phyloP scores from a whole-genome alignment of 2,329 filamentous ascomycete genomes.

The Ophiostoma perfectum region DNA sequence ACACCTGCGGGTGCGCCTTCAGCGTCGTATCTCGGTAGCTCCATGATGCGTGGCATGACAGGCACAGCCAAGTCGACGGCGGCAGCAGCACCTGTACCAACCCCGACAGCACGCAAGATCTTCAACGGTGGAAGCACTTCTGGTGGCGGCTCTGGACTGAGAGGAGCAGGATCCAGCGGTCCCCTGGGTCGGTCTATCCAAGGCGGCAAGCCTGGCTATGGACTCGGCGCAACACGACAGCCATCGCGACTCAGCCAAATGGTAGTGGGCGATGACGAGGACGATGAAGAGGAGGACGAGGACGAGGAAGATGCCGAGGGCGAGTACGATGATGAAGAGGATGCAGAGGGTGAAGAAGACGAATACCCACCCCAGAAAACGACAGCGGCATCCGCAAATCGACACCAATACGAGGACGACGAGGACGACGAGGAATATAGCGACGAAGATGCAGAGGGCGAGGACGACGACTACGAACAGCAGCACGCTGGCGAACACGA shows the following conservation, averaged over 20 bases:
- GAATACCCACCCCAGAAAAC: slow-evolving; percentile 17
- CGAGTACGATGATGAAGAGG: slow-evolving; percentile 37
- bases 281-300: slow-evolving; percentile 37
- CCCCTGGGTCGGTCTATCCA: slow-evolving; percentile 47
- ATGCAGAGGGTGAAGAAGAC: slow-evolving; percentile 34
- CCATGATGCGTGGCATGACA: slow-evolving; percentile 41
- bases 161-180: no score
- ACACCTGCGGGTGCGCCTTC: slow-evolving; percentile 53
- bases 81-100: slow-evolving; percentile 5
- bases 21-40: slow-evolving; percentile 50
- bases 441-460: slow-evolving; percentile 37
- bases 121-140: slow-evolving; percentile 15
- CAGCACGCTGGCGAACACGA: slow-evolving; percentile 26
- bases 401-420: slow-evolving; percentile 11
- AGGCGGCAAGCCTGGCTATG: slow-evolving; percentile 19
- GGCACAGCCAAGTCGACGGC: slow-evolving; percentile 12
- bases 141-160: slow-evolving; percentile 24
- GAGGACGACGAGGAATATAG: slow-evolving; percentile 35
- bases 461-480: slow-evolving; percentile 30
- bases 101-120: slow-evolving; percentile 21
- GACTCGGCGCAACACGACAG: slow-evolving; percentile 28
- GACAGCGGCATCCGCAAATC: background rate
- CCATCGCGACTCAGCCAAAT: slow-evolving; percentile 51
- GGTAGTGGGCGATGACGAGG: slow-evolving; percentile 35
- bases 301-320: slow-evolving; percentile 39